phyloP scores from a whole-genome alignment of 495 filamentous ascomycete species.

The Diplogelasinospora grovesii region DNA sequence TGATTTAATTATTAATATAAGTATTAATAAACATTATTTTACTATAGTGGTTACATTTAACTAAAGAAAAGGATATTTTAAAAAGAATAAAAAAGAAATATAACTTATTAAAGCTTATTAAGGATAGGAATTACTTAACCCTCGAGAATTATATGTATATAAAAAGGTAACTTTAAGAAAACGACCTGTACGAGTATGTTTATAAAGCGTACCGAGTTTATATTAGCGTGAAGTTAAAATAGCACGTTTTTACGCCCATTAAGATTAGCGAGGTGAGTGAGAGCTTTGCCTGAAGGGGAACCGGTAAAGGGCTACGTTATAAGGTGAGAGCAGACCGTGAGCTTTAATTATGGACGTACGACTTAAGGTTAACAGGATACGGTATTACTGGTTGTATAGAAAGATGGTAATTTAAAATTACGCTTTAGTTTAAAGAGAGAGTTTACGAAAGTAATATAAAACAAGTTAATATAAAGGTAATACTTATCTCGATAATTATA shows the following conservation, averaged over 20 bases:
- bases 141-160: no score
- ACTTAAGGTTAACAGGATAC: no score
- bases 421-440: not conserved
- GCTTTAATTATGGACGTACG: not conserved
- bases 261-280: no score
- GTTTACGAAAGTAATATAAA: not conserved
- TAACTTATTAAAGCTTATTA: no score
- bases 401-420: not conserved
- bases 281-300: not conserved
- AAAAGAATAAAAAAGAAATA: not conserved
- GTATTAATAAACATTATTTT: not conserved
- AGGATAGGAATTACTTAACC: no score
- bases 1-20: not conserved
- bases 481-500: not conserved
- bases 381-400: no score
- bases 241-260: no score
- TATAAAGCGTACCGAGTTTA: no score
- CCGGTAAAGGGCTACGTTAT: not conserved
- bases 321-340: no score
- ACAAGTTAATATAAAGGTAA: not conserved
- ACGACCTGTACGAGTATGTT: no score
- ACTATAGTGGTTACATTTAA: not conserved
- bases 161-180: no score
- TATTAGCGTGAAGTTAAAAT: no score
- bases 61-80: not conserved